Evolutionary conservation across 2,329 filamentous ascomycete genomes (phyloP).

Genomic region (Aphanocladium album): DNA sequence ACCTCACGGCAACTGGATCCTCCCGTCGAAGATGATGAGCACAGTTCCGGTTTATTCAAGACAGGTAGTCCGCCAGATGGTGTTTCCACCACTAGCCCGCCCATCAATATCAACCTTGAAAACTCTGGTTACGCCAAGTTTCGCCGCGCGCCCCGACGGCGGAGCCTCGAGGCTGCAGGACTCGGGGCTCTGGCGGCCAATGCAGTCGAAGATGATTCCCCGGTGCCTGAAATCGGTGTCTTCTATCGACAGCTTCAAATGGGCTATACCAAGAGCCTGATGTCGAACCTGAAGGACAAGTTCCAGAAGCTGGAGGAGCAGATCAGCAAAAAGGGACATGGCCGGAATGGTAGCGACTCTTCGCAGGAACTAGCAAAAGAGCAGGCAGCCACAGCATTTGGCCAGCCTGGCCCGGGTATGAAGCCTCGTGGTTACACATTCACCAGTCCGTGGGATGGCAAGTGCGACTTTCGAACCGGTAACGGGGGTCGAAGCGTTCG

Average conservation of each 20-base stretch:
- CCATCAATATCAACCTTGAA: slow-evolving; percentile 49
- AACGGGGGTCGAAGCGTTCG: slow-evolving; percentile 68
- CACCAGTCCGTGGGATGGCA: slow-evolving; percentile 77
- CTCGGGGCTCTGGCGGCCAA: slow-evolving; percentile 11
- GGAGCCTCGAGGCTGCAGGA: slow-evolving; percentile 27
- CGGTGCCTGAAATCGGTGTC: slow-evolving; percentile 23
- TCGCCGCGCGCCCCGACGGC: slow-evolving; percentile 41
- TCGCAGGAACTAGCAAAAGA: slow-evolving; percentile 1
- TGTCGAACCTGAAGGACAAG: slow-evolving; percentile 40
- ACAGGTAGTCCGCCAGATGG: slow-evolving; percentile 17
- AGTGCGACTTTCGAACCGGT: slow-evolving; percentile 79
- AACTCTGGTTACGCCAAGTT: slow-evolving; percentile 55
- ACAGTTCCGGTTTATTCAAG: not conserved
- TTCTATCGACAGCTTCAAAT: slow-evolving; percentile 55
- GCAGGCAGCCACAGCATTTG: not conserved
- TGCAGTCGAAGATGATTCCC: slow-evolving; percentile 4
- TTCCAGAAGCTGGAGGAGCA: slow-evolving; percentile 34
- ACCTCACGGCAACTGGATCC: slow-evolving; percentile 47
- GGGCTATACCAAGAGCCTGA: slow-evolving; percentile 49
- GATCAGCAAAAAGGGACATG: slow-evolving; percentile 21
- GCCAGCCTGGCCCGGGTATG: slow-evolving; percentile 40
- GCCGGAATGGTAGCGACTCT: slow-evolving; percentile 25
- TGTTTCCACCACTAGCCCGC: slow-evolving; percentile 26
- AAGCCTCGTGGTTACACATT: slow-evolving; percentile 69
- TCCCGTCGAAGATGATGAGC: not conserved